Evolutionary conservation across 208 protist genomes (phyloP).

Genomic region (Giardia muris): DNA sequence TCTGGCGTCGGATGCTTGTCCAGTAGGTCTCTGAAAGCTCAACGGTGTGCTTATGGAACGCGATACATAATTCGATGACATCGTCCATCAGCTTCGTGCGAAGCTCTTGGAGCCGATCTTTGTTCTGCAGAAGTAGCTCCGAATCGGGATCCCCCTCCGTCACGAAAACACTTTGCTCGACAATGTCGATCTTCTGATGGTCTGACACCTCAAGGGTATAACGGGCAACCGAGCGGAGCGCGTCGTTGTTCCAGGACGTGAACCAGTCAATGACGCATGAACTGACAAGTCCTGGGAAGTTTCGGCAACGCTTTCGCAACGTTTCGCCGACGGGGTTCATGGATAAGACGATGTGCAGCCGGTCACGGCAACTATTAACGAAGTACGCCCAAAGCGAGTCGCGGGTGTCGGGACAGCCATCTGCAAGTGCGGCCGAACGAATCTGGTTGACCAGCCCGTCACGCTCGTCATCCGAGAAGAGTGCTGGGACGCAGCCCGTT

Average conservation of each 20-base stretch:
- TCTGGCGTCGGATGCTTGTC: conserved; percentile 69
- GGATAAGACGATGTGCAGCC: conserved; percentile 87
- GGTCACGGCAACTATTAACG: conserved; percentile 81
- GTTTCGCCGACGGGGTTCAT: conserved; percentile 85
- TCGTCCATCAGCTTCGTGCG: not conserved
- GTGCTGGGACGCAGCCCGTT: conserved; percentile 82
- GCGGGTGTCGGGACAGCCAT: conserved; percentile 62
- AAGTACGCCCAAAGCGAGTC: conserved; percentile 87
- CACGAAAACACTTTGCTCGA: not conserved
- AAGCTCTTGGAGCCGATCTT: not conserved
- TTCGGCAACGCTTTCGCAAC: conserved; percentile 76
- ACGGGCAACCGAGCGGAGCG: conserved; percentile 70
- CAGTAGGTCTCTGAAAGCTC: conserved; percentile 65
- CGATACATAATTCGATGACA: not conserved
- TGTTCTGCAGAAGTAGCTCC: not conserved
- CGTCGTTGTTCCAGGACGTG: conserved; percentile 81
- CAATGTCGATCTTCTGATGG: not conserved
- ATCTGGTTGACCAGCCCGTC: conserved; percentile 71
- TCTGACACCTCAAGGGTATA: not conserved
- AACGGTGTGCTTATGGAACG: conserved; percentile 61
- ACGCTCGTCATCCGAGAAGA: conserved; percentile 90
- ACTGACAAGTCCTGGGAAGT: conserved; percentile 82
- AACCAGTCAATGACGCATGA: conserved; percentile 98
- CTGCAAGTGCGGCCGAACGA: conserved; percentile 60
- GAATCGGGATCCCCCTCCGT: not conserved